Evolutionary conservation across 75 land plant genomes (phyloP).

Genomic region (Ceratopteris richardii): DNA sequence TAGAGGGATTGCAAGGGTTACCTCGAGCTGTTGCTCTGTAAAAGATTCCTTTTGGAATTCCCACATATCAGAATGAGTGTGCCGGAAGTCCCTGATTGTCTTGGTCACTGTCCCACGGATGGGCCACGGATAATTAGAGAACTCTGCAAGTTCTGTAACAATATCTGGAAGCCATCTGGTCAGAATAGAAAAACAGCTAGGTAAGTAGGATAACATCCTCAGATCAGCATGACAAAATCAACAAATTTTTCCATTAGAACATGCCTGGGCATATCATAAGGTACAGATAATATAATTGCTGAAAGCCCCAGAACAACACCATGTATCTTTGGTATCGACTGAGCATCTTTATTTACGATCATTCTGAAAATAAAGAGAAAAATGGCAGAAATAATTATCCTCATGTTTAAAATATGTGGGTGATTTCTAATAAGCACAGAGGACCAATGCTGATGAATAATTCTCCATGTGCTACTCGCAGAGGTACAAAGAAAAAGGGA

Average conservation of each 20-base stretch:
- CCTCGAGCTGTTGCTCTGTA: constrained; percentile 37
- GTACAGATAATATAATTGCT: constrained; percentile 29
- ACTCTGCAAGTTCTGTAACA: constrained; percentile 19
- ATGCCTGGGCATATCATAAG: constrained; percentile 38
- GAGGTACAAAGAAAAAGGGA: no score
- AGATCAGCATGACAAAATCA: not conserved
- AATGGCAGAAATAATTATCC: no score
- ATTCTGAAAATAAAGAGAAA: not conserved
- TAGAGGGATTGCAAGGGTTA: constrained; percentile 1
- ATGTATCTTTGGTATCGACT: constrained; percentile 16
- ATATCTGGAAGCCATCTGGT: constrained; percentile 41
- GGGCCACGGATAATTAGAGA: constrained; percentile 24
- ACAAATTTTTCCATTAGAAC: no score
- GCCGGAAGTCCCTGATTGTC: constrained; percentile 34
- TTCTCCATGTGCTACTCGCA: no score
- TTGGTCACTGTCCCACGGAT: constrained; percentile 31
- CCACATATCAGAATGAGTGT: constrained; percentile 39
- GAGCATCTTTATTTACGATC: not conserved
- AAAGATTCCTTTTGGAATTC: constrained; percentile 25
- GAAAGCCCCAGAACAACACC: constrained; percentile 30
- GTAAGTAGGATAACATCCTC: no score
- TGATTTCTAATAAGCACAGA: no score
- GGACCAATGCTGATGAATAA: no score
- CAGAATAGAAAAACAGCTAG: not conserved
- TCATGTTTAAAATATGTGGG: no score